Percentiles rank a stretch among this genome's conserved stretches.
Evolutionary conservation across 805 yeast genomes (phyloP).

Genomic region (Candida hungchunana): DNA sequence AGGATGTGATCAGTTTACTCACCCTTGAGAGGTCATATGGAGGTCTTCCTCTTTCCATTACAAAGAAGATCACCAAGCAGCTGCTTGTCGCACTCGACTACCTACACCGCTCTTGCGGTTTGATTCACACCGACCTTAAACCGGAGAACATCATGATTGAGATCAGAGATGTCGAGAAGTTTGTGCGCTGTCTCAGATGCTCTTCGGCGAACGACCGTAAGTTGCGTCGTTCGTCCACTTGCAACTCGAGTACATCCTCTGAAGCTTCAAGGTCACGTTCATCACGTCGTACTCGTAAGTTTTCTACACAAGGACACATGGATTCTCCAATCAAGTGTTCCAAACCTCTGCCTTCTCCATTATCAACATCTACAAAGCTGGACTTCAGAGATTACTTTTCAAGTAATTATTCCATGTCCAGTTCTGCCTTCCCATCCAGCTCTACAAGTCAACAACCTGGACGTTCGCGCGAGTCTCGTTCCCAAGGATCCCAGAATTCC

Average conservation of each 20-base stretch:
- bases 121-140: conserved; percentile 71
- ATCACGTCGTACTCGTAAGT: neutral
- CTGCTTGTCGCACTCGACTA: conserved; percentile 51
- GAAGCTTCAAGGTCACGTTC: conserved; percentile 6
- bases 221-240: conserved; percentile 26
- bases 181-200: conserved; percentile 29
- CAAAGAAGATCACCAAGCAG: conserved; percentile 54
- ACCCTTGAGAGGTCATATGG: conserved; percentile 39
- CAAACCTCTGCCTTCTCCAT: conserved; percentile 45
- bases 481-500: conserved; percentile 5
- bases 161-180: conserved; percentile 48
- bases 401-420: conserved; percentile 6
- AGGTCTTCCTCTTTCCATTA: conserved; percentile 51
- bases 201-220: conserved; percentile 3
- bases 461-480: conserved; percentile 6
- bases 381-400: conserved; percentile 14
- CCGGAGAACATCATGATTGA: conserved; percentile 66
- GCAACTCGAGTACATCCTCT: no score
- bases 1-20: conserved; percentile 4
- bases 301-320: neutral
- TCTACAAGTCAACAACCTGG: conserved; percentile 2
- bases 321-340: conserved; percentile 31
- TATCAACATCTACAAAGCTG: conserved; percentile 22
- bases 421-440: conserved; percentile 1
- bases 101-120: conserved; percentile 56